These are phyloP conservation scores for Globisporangium polare DNA, from an alignment of 352 stramenopile genomes.

Conservation along the genomic window DNA sequence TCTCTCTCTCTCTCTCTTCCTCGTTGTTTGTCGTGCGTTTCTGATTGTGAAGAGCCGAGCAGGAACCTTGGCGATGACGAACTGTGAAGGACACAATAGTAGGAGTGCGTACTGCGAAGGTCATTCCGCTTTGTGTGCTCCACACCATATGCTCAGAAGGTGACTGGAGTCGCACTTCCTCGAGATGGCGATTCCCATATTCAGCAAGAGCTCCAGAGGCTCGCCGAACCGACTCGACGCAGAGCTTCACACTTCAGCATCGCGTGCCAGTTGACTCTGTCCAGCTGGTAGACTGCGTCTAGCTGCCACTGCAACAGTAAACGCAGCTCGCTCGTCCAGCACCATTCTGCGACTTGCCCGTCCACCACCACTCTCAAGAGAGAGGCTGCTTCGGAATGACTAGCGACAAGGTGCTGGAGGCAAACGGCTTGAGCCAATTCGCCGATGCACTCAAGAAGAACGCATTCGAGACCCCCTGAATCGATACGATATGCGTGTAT, in stretches of 20 bases:
- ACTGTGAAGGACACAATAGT: not conserved
- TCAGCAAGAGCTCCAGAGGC: too few species aligned
- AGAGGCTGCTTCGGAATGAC: not conserved
- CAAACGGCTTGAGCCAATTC: not conserved
- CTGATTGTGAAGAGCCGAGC: not conserved
- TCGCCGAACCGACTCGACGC: too few species aligned
- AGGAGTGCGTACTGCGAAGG: too few species aligned
- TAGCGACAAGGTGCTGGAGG: not conserved
- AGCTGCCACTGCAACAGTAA: too few species aligned
- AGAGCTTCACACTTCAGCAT: too few species aligned
- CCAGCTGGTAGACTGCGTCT: too few species aligned
- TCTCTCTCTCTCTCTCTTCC: not conserved
- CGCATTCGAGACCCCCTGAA: not conserved
- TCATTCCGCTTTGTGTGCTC: too few species aligned
- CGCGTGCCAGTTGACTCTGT: not conserved
- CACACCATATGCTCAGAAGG: too few species aligned
- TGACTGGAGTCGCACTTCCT: not conserved
- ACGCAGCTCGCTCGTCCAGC: not conserved
- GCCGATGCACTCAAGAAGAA: not conserved
- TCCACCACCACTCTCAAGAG: too few species aligned
- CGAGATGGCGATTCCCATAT: too few species aligned
- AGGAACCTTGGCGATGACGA: not conserved
- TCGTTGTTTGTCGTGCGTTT: too few species aligned
- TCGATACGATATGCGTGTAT: not conserved
- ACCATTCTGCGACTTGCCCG: not conserved